Evolutionary conservation across 139 green algal species (phyloP), one percentile per base, ranked within the genome.

Genomic region (Astrephomene gubernaculifera): DNA sequence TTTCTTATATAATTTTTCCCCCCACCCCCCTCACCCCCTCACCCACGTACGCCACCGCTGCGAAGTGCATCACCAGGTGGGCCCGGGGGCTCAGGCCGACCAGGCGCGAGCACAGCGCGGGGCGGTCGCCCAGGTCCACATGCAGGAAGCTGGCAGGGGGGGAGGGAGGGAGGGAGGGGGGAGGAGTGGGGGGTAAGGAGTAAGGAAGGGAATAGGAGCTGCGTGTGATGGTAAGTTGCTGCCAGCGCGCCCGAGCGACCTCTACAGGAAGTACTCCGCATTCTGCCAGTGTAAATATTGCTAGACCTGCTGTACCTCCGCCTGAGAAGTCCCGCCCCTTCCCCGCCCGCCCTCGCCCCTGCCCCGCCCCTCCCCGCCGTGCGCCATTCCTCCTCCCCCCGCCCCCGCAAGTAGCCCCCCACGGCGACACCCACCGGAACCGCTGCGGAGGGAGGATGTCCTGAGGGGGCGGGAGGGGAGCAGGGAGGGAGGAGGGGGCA

Each of bases 51-150:
- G 94, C 94, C 4, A 97, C 83, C 17, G 93, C 94, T 5, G 94
- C 94, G 80, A 97, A 97, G 86, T 97, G 94, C 60, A 97, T 94
- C 29, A 97, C 94, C 14, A 92, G 57, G 86, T 96, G 90, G 4
- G 54, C 92, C 63, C 12, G 33, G 31, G 31, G 86, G 65, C 29
- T 36, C 52, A 72, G 41, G 52, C 1, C 38, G n/a, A 14, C 44
- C 44, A 95, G 89, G 3, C 89, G 36, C 1, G 44, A 3, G 31
- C 87, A 68, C 70, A 95, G 25, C 2, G 74, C 78, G 10, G 53
- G 35, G n/a, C n/a, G 49, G 85, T 95, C 83, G 14, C 92, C 94
- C 73, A 96, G 81, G 68, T 96, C 94, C 27, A 85, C 87, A 4
- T 88, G 39, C 17, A 94, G 76, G 71, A 91, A 94, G 17, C 85